Conservation (phyloP, 2,329 filamentous ascomycete genomes). For the Pseudodiploospora longispora region DNA sequence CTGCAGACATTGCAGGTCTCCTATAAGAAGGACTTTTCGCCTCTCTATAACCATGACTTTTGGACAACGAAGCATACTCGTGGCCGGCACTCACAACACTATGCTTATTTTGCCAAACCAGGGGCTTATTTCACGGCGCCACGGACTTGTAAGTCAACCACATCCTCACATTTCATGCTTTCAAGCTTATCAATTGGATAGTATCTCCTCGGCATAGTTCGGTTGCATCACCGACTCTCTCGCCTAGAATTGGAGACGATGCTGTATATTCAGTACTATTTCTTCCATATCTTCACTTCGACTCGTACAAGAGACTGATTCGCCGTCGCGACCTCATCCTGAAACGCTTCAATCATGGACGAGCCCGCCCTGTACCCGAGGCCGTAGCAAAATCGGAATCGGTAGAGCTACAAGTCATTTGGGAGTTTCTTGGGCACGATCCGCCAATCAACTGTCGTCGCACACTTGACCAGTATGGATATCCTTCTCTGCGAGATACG, state of each 20-base stretch:
- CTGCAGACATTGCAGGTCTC: slow-evolving; percentile 34
- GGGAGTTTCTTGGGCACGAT: slow-evolving; percentile 54
- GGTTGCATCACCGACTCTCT: slow-evolving; percentile 19
- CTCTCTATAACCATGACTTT: slow-evolving; percentile 37
- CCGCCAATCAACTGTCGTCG: slow-evolving; percentile 53
- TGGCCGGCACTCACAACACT: slow-evolving; percentile 40
- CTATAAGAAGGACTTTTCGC: slow-evolving; percentile 27
- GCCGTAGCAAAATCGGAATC: slow-evolving; percentile 46
- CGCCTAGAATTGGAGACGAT: slow-evolving; percentile 18
- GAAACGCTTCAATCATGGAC: slow-evolving; percentile 43
- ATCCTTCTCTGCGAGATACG: slow-evolving; percentile 53
- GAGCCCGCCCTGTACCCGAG: slow-evolving; percentile 47
- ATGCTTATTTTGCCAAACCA: slow-evolving; percentile 41
- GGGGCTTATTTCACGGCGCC: slow-evolving; percentile 38
- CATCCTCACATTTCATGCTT: not conserved
- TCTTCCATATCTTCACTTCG: slow-evolving; percentile 55
- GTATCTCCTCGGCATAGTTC: slow-evolving; percentile 29
- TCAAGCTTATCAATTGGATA: slow-evolving; percentile 3
- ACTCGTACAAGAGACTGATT: slow-evolving; percentile 52
- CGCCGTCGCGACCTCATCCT: slow-evolving; percentile 47
- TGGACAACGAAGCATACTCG: slow-evolving; percentile 41
- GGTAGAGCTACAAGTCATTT: slow-evolving; percentile 51
- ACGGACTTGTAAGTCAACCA: slow-evolving; percentile 20
- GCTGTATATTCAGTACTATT: slow-evolving; percentile 41
- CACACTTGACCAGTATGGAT: slow-evolving; percentile 56